Conservation (phyloP, 1,139 yeast species). For the Yamadazyma dushanensis region DNA sequence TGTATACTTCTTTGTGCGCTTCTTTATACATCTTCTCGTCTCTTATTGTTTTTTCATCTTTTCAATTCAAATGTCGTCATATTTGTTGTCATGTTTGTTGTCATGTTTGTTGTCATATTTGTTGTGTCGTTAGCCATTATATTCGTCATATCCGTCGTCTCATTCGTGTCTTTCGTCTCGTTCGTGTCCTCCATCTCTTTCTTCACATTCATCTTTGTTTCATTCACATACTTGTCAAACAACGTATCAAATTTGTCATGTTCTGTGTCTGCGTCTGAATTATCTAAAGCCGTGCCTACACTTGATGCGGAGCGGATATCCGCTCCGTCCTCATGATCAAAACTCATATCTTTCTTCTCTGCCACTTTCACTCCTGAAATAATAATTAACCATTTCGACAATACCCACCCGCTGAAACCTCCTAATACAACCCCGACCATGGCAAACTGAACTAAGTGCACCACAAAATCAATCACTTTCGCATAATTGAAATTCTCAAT, state of each 20-base stretch:
- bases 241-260: slow-evolving; percentile 6
- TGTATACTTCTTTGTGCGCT: too few relatives aligned
- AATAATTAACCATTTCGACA: slow-evolving; percentile 5
- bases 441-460: slow-evolving; percentile 19
- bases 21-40: too few relatives aligned
- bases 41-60: too few relatives aligned
- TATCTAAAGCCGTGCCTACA: background rate
- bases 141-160: too few relatives aligned
- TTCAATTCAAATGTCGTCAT: too few relatives aligned
- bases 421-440: slow-evolving; percentile 27
- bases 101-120: too few relatives aligned
- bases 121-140: too few relatives aligned
- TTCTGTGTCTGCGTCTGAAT: background rate
- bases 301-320: too few relatives aligned
- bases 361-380: background rate
- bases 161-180: too few relatives aligned
- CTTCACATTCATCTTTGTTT: slow-evolving; percentile 10
- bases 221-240: slow-evolving; percentile 12
- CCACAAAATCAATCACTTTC: slow-evolving; percentile 9
- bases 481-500: slow-evolving; percentile 12
- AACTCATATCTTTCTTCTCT: background rate
- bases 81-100: too few relatives aligned
- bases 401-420: slow-evolving; percentile 6
- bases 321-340: background rate
- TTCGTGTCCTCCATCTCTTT: too few relatives aligned